Evolutionary conservation across 2,329 filamentous ascomycete genomes (phyloP), one percentile per base, ranked within the genome.

Genomic region (Stenocarpella maydis): DNA sequence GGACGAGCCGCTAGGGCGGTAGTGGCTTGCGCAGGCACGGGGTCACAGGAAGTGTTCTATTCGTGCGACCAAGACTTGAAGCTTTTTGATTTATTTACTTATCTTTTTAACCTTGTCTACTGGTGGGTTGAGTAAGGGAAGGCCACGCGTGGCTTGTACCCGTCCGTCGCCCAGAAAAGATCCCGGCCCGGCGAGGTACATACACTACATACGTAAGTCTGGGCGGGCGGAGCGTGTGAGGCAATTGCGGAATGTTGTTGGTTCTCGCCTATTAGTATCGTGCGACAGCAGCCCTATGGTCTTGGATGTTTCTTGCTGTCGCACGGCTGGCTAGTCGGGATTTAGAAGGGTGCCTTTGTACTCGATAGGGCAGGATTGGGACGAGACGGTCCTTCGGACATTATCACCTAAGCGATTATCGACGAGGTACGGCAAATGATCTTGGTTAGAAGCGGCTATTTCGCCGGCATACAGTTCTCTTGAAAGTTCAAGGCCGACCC

Each of bases 211-310:
- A 24, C 4, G n/a, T 12, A 7, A 37, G 43, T 31, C 26, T 43
- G 58, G 43, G 47, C 43, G 28, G 58, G 34, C n/a, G 43, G 21
- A 28, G n/a, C n/a, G n/a, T 26, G 26, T 61, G 26, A 47, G 41
- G 49, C 41, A 19, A 19, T 10, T 19, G 52, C n/a, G 31, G 58
- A 41, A 14, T 34, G n/a, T n/a, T n/a, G n/a, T 49, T 34, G 17
- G 12, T 15, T 81, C 47, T 28, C 24, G 17, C 41, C 28, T 26
- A 39, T 34, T 24, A n/a, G n/a, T 47, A 58, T n/a, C 17, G 55
- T 58, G 19, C 49, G 54, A 64, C 54, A 61, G 55, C 52, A 68
- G 37, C 28, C 61, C 21, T 50, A 72, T 41, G 47, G 43, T 34
- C 24, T 34, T n/a, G 43, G n/a, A 37, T 26, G 28, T 6, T 37